Conservation (phyloP, 129 eudicot species). For the Helianthus tuberosus region DNA sequence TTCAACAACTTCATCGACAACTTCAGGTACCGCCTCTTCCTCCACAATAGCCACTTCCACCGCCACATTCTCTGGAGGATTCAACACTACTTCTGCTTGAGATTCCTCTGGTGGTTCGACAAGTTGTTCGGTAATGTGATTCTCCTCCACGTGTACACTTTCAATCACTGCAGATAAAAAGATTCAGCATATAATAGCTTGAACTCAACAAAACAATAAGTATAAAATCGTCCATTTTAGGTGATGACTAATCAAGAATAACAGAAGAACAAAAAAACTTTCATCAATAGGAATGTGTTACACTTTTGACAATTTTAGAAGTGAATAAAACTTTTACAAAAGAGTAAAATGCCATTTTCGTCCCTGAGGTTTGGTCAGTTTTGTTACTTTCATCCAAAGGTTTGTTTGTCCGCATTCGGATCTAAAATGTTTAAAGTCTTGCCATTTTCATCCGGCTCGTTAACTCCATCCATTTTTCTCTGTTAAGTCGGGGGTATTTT, state of each 20-base stretch:
- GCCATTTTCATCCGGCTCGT: no score
- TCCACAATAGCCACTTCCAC: conserved; percentile 50
- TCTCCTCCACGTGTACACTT: conserved; percentile 50
- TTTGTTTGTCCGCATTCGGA: no score
- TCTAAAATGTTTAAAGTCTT: no score
- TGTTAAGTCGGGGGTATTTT: no score
- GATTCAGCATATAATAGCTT: background rate
- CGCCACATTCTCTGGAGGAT: conserved; percentile 61
- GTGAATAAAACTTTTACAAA: no score
- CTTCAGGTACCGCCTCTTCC: conserved; percentile 65
- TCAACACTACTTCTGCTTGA: conserved; percentile 44
- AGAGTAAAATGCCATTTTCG: no score
- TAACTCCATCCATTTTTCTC: no score
- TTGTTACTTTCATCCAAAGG: no score
- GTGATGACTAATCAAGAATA: background rate
- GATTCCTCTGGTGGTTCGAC: conserved; percentile 49
- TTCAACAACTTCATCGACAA: conserved; percentile 64
- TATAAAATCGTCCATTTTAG: background rate
- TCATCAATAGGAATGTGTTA: background rate
- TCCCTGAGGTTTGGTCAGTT: no score
- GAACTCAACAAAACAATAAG: background rate
- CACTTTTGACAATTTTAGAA: background rate
- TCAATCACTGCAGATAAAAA: conserved; percentile 30
- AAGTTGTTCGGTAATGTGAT: conserved; percentile 50
- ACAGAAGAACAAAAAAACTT: background rate